These are phyloP conservation scores for Phyllosticta citriasiana DNA, from an alignment of 2,329 filamentous ascomycete genomes.

Conservation along the genomic window DNA sequence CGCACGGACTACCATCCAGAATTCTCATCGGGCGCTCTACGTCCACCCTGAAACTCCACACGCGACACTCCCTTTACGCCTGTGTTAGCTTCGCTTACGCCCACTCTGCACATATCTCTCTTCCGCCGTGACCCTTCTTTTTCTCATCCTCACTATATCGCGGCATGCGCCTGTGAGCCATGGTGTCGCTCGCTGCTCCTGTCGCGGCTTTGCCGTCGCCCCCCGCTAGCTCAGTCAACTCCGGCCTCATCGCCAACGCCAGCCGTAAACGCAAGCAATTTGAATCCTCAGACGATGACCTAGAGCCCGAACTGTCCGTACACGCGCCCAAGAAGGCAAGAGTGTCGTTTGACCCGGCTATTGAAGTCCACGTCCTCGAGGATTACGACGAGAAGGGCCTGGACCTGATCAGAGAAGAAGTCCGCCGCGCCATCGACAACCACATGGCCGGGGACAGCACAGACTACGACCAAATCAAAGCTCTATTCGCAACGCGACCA, in stretches of 20 bases:
- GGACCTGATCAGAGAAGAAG: constrained; percentile 51
- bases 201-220: constrained; percentile 15
- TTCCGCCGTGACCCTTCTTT: neutral
- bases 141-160: neutral
- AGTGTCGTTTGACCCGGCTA: constrained; percentile 40
- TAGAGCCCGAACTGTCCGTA: constrained; percentile 14
- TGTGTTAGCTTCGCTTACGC: neutral
- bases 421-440: constrained; percentile 47
- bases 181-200: constrained; percentile 30
- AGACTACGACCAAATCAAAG: constrained; percentile 47
- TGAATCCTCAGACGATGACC: constrained; percentile 22
- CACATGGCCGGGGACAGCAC: constrained; percentile 44
- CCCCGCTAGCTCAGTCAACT: constrained; percentile 18
- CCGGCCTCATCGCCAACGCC: constrained; percentile 26
- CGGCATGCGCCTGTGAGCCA: constrained; percentile 11
- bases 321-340: constrained; percentile 34
- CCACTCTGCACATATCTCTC: neutral
- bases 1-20: neutral
- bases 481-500: constrained; percentile 41
- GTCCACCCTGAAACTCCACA: neutral
- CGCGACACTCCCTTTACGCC: constrained; percentile 6
- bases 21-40: constrained; percentile 6
- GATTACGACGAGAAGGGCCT: constrained; percentile 42
- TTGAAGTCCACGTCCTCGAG: constrained; percentile 36
- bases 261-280: constrained; percentile 30